phyloP scores from a whole-genome alignment of 2,329 filamentous ascomycete species.

The Fusarium hainanense region DNA sequence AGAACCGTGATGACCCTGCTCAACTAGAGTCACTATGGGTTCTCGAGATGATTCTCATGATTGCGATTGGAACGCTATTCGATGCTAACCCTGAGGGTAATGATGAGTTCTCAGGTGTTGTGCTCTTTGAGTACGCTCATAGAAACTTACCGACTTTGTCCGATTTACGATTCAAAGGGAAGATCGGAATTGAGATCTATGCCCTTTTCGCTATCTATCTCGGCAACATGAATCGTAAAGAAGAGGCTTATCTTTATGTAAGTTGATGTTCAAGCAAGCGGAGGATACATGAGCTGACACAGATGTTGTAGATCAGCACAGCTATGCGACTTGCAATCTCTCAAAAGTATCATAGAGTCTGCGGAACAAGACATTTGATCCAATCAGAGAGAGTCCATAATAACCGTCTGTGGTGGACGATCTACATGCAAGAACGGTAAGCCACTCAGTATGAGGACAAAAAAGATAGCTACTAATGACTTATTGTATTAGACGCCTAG shows the following conservation, averaged over 20 bases:
- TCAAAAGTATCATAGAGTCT: slow-evolving; percentile 46
- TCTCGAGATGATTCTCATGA: slow-evolving; percentile 45
- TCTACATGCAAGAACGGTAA: slow-evolving; percentile 49
- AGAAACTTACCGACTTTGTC: slow-evolving; percentile 45
- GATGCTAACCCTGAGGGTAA: slow-evolving; percentile 43
- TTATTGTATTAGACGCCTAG: slow-evolving; percentile 27
- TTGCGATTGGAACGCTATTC: slow-evolving; percentile 42
- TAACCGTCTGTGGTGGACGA: slow-evolving; percentile 47
- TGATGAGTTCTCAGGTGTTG: slow-evolving; percentile 40
- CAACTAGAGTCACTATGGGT: slow-evolving; percentile 42
- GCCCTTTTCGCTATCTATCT: slow-evolving; percentile 44
- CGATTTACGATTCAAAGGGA: slow-evolving; percentile 43
- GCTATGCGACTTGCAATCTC: slow-evolving; percentile 45
- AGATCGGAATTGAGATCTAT: slow-evolving; percentile 46
- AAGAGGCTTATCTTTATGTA: slow-evolving; percentile 45
- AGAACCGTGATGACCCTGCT: slow-evolving; percentile 36
- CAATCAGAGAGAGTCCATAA: slow-evolving; percentile 44
- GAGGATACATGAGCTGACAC: not conserved
- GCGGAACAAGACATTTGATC: slow-evolving; percentile 43
- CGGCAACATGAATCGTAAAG: slow-evolving; percentile 42
- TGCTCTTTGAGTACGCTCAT: slow-evolving; percentile 44
- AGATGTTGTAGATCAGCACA: slow-evolving; percentile 40
- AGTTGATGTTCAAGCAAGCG: not conserved
- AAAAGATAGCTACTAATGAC: not conserved
- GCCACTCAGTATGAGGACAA: fast-evolving